Evolutionary conservation across 2,329 filamentous ascomycete species (phyloP), one percentile per base, ranked within the genome.

Genomic region (Nannizziopsis barbatae): DNA sequence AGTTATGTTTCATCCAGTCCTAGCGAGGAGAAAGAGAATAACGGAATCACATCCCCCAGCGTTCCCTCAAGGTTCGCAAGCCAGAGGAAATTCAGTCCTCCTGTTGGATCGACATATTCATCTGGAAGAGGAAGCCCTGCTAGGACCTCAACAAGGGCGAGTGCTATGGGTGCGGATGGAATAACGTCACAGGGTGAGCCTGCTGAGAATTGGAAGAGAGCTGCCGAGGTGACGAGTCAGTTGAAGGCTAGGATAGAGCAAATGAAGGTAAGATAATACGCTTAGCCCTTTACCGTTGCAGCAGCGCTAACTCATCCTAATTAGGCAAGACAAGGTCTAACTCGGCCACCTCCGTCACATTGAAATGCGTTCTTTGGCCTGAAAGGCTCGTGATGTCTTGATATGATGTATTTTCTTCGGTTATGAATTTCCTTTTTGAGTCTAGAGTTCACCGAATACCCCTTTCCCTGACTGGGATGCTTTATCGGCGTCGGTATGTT

Each of bases 161-260:
- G 47, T 33, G 43, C 43, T 56, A 58, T 11, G 52, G 61, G 52
- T 52, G 62, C 50, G 12, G 42, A 50, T 44, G 45, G 48, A 52
- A 59, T 54, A 45, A 62, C 52, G 51, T 63, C 55, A 57, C 66
- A 57, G 40, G 64, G 68, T 12, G 77, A 81, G 41, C 80, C 80
- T 0, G 80, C 82, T 14, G 92, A 98, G 70, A 96, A 89, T 64
- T 98, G 92, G 92, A 93, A 89, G 71, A 76, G 92, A 57, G 92
- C 92, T 14, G 92, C 92, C 1, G 92, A 98, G 71, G 92, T 98
- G 50, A 98, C 92, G 47, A 95, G 89, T 67, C 92, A 95, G 65
- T 68, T 98, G 60, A 98, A 96, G 72, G 88, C 90, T 45, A 80
- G 92, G 64, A 98, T 98, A 66, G 92, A 96, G 72, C 85, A 92